These are phyloP conservation scores for Fusarium pseudonygamai DNA, from an alignment of 2,329 filamentous ascomycete genomes.

Conservation along the genomic window DNA sequence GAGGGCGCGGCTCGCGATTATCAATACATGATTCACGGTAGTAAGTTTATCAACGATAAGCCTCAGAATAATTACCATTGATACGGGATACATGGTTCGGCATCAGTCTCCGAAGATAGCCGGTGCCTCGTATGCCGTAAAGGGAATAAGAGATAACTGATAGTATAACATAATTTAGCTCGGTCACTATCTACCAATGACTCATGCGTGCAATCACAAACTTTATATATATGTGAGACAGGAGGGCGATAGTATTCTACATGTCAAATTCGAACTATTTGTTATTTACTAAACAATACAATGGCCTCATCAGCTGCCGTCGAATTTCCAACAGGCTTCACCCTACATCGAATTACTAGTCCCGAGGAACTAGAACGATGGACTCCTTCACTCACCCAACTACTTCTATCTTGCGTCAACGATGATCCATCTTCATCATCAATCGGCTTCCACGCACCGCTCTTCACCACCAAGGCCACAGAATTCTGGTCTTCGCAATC, in stretches of 20 bases:
- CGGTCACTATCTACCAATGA: neutral
- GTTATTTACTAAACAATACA: accelerated
- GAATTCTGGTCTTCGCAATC: neutral
- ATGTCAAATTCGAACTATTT: accelerated
- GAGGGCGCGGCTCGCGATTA: neutral
- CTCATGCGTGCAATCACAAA: neutral
- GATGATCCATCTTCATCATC: neutral
- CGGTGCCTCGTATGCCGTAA: neutral
- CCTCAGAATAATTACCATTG: accelerated
- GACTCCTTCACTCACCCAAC: neutral
- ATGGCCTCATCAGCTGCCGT: neutral
- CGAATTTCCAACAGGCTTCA: neutral
- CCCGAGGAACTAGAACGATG: neutral
- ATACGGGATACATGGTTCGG: neutral
- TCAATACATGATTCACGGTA: neutral
- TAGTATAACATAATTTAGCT: neutral
- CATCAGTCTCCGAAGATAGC: neutral
- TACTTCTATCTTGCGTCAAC: neutral
- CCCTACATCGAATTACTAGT: neutral
- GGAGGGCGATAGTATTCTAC: accelerated
- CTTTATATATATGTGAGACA: neutral
- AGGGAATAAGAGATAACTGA: neutral
- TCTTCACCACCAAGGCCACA: neutral
- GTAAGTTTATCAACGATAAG: neutral
- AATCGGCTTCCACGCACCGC: neutral